These are phyloP conservation scores for Gliomastix tumulicola DNA, from an alignment of 2,329 filamentous ascomycete species.

Conservation along the genomic window DNA sequence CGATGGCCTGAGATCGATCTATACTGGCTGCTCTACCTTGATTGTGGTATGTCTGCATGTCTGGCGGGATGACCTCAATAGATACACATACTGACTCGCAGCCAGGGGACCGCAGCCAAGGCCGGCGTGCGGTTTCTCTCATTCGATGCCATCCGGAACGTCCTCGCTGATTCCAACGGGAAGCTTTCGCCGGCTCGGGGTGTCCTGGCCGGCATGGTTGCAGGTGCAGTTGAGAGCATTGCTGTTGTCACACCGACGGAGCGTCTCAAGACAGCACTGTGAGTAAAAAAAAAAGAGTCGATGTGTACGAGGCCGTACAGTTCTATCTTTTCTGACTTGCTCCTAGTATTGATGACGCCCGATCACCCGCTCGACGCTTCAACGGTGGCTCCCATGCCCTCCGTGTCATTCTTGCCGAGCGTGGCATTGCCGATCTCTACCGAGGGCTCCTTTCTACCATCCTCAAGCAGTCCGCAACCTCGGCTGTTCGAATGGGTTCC, in stretches of 20 bases:
- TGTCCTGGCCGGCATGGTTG: constrained; percentile 57
- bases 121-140: constrained; percentile 60
- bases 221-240: constrained; percentile 53
- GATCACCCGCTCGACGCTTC: constrained; percentile 16
- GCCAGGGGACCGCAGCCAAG: constrained; percentile 51
- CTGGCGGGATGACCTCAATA: neutral
- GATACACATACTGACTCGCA: neutral
- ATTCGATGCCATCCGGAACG: constrained; percentile 58
- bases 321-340: neutral
- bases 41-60: constrained; percentile 29
- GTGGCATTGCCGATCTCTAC: constrained; percentile 34
- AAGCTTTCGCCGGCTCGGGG: constrained; percentile 47
- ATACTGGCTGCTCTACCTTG: constrained; percentile 56
- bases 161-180: constrained; percentile 47
- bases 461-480: constrained; percentile 38
- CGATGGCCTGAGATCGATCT: constrained; percentile 52
- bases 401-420: constrained; percentile 23
- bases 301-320: too few species aligned
- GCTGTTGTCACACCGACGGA: constrained; percentile 64
- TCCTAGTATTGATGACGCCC: constrained; percentile 25
- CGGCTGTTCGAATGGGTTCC: constrained; percentile 37
- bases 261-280: constrained; percentile 59
- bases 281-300: constrained; percentile 10
- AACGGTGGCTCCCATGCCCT: constrained; percentile 21
- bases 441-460: constrained; percentile 36